Conservation (phyloP, 371 early-diverging fungal species). For the Mortierella sp. region DNA sequence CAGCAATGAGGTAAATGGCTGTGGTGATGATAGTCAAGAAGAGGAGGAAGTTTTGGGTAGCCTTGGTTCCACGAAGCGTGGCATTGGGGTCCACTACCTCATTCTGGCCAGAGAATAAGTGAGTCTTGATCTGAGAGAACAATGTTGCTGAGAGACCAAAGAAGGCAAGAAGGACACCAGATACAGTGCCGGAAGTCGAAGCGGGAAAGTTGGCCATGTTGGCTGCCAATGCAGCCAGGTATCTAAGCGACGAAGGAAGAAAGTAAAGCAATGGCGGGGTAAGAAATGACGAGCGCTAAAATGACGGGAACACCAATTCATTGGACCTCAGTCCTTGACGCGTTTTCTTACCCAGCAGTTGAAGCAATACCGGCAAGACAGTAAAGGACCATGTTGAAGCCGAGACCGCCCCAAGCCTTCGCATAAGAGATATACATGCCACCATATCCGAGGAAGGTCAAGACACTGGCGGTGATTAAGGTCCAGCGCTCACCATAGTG, state of each 20-base stretch:
- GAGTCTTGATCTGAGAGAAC: slow-evolving; percentile 52
- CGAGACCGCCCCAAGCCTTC: slow-evolving; percentile 50
- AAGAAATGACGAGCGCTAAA: neutral
- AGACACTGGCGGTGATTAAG: slow-evolving; percentile 32
- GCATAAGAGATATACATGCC: slow-evolving; percentile 53
- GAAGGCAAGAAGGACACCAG: slow-evolving; percentile 50
- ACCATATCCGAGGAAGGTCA: slow-evolving; percentile 47
- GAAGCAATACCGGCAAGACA: slow-evolving; percentile 49
- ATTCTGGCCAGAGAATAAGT: slow-evolving; percentile 38
- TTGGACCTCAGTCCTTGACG: neutral
- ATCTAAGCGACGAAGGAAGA: slow-evolving; percentile 18
- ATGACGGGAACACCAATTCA: neutral
- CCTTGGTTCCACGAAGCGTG: slow-evolving; percentile 31
- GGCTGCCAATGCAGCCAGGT: slow-evolving; percentile 50
- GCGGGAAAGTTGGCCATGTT: slow-evolving; percentile 52
- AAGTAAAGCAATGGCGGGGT: neutral
- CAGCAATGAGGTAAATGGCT: slow-evolving; percentile 37
- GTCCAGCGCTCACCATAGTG: slow-evolving; percentile 52
- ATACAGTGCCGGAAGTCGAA: slow-evolving; percentile 46
- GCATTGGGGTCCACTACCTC: slow-evolving; percentile 14
- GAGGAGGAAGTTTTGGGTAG: slow-evolving; percentile 44
- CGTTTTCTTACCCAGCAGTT: slow-evolving; percentile 44
- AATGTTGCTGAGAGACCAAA: slow-evolving; percentile 52
- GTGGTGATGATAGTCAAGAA: slow-evolving; percentile 49
- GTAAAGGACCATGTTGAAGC: slow-evolving; percentile 50